Base-by-base conservation (phyloP, 1,139 yeast species). In the Keqinozyma sinolaborantium region DNA sequence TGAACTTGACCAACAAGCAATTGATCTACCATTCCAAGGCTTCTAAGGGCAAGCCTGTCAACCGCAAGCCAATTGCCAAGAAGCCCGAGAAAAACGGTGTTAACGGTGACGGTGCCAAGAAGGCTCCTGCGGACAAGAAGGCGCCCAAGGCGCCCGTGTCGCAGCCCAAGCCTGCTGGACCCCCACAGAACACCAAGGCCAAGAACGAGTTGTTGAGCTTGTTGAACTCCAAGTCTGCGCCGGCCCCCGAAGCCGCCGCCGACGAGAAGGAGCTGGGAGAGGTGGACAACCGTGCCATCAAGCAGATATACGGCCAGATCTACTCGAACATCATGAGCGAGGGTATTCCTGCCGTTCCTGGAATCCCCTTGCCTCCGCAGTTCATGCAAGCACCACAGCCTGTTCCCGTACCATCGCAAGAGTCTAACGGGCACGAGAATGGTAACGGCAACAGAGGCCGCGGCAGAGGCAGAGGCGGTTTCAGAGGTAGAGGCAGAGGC, bases 1-100 rank as follows among this genome's bases (percentile, higher is more conserved):
- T 94, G 59, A 94, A 92, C 52, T 55, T 90, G 34, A 69, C 92
- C 7, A 63, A 77, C 46, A 75, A 74, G 41, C 96, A 90, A 55
- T 73, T 86, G 48, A 77, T 85, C 26, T 83, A 73, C 52, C 94
- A 84, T 47, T 77, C 87, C 8, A 76, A 75, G 47, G 85, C 85
- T 7, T 80, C 87, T 0, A 61, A 68, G 42, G 49, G 50, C 26
- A 60, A 66, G 49, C 72, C 69, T 40, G 56, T 55, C 16, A 34
- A 32, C n/a, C n/a, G n/a, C n/a, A n/a, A 5, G 33, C 53, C 27
- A 48, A 50, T 14, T 51, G 44, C 10, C 55, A 52, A 11, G 60
- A 55, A 33, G 50, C 50, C 33, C 33, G 31, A 40, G 37, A 5
- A 28, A 58, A 26, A 51, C 45, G 30, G 41, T 38, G 13, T 44